Percentiles rank a stretch among this genome's conserved stretches.
phyloP scores from a whole-genome alignment of 352 stramenopile genomes.

The Globisporangium cylindrosporum region DNA sequence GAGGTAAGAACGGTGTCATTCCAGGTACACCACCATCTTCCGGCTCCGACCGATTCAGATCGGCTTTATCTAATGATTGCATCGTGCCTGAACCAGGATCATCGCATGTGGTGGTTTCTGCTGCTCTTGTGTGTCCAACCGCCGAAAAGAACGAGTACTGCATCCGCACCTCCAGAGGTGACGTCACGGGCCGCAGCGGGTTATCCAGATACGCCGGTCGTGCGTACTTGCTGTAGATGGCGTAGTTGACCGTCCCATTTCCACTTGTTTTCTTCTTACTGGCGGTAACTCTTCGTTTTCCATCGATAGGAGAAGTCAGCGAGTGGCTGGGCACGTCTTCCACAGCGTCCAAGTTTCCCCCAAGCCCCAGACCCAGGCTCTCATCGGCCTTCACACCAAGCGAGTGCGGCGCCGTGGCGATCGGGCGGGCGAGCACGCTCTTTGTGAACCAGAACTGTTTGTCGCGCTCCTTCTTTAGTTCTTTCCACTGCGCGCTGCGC shows the following conservation, averaged over 20 bases:
- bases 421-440: conserved; percentile 33
- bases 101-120: not conserved
- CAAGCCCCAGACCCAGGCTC: not conserved
- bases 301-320: not conserved
- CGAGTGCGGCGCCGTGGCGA: conserved; percentile 28
- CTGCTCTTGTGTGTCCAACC: not conserved
- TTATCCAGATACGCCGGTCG: conserved; percentile 16
- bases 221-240: conserved; percentile 43
- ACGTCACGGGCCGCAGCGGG: conserved; percentile 27
- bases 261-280: conserved; percentile 2
- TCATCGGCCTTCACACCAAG: not conserved
- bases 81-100: not conserved
- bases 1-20: conserved; percentile 2
- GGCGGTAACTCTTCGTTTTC: not conserved
- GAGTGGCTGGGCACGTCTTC: not conserved
- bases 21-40: not conserved
- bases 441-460: conserved; percentile 34
- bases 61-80: not conserved
- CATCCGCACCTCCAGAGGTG: conserved; percentile 31
- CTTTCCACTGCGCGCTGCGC: conserved; percentile 44
- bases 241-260: conserved; percentile 21
- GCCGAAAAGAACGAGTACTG: conserved; percentile 33
- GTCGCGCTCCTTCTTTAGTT: conserved; percentile 45
- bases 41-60: not conserved
- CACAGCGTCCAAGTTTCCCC: not conserved